Conservation (phyloP, 129 eudicot species). For the Apium graveolens region DNA sequence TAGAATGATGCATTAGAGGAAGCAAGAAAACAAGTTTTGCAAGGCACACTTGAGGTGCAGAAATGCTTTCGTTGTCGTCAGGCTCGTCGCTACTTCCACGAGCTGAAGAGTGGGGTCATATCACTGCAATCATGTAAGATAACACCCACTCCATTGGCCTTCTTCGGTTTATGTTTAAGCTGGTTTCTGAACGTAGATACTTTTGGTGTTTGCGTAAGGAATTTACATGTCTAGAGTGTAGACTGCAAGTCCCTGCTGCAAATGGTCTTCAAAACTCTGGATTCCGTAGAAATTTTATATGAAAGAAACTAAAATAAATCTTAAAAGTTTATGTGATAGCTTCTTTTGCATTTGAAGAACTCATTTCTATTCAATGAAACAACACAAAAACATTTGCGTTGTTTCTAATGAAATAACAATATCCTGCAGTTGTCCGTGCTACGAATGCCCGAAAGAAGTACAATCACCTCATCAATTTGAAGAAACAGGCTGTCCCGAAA, state of each 20-base stretch:
- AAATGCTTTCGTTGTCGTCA: slow-evolving; percentile 50
- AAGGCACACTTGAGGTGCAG: slow-evolving; percentile 65
- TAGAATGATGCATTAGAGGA: slow-evolving; percentile 69
- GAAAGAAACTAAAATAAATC: not conserved
- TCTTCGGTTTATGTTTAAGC: not conserved
- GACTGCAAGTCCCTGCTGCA: not conserved
- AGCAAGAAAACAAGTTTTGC: slow-evolving; percentile 56
- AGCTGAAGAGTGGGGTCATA: slow-evolving; percentile 48
- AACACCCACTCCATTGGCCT: not conserved
- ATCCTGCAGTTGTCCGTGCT: slow-evolving; percentile 68
- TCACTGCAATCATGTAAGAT: slow-evolving; percentile 82
- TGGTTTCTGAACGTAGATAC: not conserved
- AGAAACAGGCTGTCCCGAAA: slow-evolving; percentile 23
- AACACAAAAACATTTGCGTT: slow-evolving; percentile 17
- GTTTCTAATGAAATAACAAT: slow-evolving; percentile 1
- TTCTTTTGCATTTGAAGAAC: not conserved
- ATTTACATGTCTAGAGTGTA: not conserved
- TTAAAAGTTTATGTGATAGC: not conserved
- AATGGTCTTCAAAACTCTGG: not conserved
- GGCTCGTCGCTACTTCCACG: slow-evolving; percentile 50
- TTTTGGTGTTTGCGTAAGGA: slow-evolving; percentile 1
- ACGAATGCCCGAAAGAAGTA: slow-evolving; percentile 35
- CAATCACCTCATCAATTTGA: slow-evolving; percentile 21
- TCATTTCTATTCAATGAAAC: not conserved
- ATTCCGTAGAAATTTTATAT: not conserved